phyloP scores from a whole-genome alignment of 2,329 filamentous ascomycete genomes.

The Kalmusia sp. region DNA sequence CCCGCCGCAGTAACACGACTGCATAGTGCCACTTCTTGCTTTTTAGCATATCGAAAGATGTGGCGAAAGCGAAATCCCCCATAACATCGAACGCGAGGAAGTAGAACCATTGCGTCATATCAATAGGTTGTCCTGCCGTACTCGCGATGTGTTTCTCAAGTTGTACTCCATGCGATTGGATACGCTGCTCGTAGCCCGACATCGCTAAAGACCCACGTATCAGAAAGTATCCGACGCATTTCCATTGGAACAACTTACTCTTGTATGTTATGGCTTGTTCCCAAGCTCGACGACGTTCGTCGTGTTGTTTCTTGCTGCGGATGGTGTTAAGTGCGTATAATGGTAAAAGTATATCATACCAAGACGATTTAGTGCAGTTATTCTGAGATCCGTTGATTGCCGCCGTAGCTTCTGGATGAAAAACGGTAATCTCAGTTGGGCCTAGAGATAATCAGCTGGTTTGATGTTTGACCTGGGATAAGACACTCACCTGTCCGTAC shows the following conservation, averaged over 20 bases:
- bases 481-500: not conserved
- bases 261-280: conserved; percentile 6
- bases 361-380: conserved; percentile 18
- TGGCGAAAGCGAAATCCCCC: conserved; percentile 47
- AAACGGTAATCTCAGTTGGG: conserved; percentile 25
- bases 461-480: not conserved
- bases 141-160: not conserved
- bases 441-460: not conserved
- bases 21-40: conserved; percentile 11
- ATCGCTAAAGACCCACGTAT: no score
- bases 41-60: conserved; percentile 41
- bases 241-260: not conserved
- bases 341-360: conserved; percentile 15
- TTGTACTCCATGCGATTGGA: not conserved
- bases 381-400: conserved; percentile 13
- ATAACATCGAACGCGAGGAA: conserved; percentile 54
- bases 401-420: conserved; percentile 7
- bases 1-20: not conserved
- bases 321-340: conserved; percentile 12
- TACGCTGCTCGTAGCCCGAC: not conserved
- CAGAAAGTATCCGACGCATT: no score
- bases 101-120: conserved; percentile 19
- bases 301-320: conserved; percentile 16
- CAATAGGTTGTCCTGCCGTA: not conserved
- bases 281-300: conserved; percentile 17